These are phyloP conservation scores for Penicillium sp. DNA, from an alignment of 2,329 filamentous ascomycete genomes.

Conservation along the genomic window DNA sequence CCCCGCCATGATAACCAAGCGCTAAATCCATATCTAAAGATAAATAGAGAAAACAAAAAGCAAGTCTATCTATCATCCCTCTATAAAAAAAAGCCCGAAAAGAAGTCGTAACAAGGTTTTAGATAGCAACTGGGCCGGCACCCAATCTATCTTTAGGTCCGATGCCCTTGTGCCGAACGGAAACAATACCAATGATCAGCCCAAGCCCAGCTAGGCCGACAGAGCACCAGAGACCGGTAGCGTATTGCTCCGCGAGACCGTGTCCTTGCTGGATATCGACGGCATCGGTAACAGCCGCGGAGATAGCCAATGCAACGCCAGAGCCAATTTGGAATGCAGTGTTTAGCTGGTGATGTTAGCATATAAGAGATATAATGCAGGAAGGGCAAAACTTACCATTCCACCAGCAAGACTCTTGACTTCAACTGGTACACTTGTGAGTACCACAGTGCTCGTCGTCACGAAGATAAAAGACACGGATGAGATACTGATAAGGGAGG, in stretches of 20 bases:
- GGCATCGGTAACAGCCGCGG: constrained; percentile 38
- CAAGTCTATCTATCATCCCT: not conserved
- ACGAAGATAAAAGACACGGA: constrained; percentile 44
- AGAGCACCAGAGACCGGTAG: constrained; percentile 44
- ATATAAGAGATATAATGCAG: fast-evolving
- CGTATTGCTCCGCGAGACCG: constrained; percentile 34
- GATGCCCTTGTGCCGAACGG: constrained; percentile 20
- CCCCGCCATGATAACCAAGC: not conserved
- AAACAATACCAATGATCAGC: constrained; percentile 20
- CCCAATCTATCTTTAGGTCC: constrained; percentile 19
- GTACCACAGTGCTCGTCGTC: constrained; percentile 42
- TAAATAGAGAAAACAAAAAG: not conserved
- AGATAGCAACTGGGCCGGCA: constrained; percentile 16
- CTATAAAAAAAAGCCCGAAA: not conserved
- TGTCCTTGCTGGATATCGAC: constrained; percentile 40
- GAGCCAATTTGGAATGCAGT: constrained; percentile 46
- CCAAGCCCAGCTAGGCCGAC: constrained; percentile 41
- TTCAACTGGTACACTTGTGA: constrained; percentile 41
- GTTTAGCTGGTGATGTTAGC: constrained; percentile 30
- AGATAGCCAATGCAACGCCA: constrained; percentile 42
- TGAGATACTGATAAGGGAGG: constrained; percentile 40
- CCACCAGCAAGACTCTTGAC: constrained; percentile 44
- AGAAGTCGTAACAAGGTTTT: not conserved
- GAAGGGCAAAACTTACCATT: constrained; percentile 27
- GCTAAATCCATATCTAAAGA: not conserved